Evolutionary conservation across 2,329 filamentous ascomycete species (phyloP).

Genomic region (Penicillium sumatraense): DNA sequence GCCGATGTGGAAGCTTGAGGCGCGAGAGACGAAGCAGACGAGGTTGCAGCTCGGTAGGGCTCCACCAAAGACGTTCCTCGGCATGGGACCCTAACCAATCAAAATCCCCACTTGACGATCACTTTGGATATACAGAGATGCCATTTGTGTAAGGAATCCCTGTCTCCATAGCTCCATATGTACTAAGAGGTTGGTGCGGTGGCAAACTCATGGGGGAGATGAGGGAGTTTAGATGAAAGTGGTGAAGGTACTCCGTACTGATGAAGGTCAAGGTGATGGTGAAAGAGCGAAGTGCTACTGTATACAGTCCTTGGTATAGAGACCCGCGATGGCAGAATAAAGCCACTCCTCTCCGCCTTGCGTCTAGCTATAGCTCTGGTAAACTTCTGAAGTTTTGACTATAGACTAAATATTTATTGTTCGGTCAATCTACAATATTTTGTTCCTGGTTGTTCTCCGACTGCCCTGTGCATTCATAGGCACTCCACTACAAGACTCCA

Average conservation of each 20-base stretch:
- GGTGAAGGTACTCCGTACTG: not conserved
- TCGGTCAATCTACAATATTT: too few relatives aligned
- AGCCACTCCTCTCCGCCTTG: too few relatives aligned
- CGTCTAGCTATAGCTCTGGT: too few relatives aligned
- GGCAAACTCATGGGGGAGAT: not conserved
- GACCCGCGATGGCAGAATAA: too few relatives aligned
- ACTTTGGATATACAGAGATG: not conserved
- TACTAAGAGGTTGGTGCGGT: not conserved
- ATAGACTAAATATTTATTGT: too few relatives aligned
- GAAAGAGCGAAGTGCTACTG: too few relatives aligned
- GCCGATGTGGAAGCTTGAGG: not conserved
- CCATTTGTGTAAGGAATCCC: not conserved
- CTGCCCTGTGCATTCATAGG: too few relatives aligned
- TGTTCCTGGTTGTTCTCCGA: too few relatives aligned
- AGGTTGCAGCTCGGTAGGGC: not conserved
- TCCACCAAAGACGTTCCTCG: slow-evolving; percentile 8
- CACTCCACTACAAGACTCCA: too few relatives aligned
- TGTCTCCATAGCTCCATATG: not conserved
- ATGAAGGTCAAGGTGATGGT: too few relatives aligned
- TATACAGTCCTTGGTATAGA: too few relatives aligned
- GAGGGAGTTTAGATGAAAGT: not conserved
- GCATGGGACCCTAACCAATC: slow-evolving; percentile 32
- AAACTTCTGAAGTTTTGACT: too few relatives aligned
- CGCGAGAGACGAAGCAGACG: not conserved
- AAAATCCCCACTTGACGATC: not conserved